These are phyloP conservation scores for Mesembryanthemum crystallinum DNA, from an alignment of 148 eudicot species.

Conservation along the genomic window DNA sequence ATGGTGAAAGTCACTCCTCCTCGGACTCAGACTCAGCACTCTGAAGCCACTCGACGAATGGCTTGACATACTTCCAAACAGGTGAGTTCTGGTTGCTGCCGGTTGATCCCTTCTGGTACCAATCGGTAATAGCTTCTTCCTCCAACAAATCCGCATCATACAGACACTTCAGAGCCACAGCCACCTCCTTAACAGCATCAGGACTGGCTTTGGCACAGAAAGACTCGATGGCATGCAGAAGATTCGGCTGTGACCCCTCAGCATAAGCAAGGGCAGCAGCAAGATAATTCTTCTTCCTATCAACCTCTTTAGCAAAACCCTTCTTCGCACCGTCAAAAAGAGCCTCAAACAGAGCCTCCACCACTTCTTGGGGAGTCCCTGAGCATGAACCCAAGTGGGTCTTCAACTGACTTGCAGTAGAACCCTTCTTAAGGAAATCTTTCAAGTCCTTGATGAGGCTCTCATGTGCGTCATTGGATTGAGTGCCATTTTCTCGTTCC, in stretches of 20 bases:
- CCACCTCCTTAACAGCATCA: conserved; percentile 68
- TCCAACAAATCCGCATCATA: conserved; percentile 68
- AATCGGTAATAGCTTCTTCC: conserved; percentile 56
- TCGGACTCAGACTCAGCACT: conserved; percentile 76
- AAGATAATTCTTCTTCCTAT: conserved; percentile 51
- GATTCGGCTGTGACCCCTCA: conserved; percentile 46
- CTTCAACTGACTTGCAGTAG: conserved; percentile 48
- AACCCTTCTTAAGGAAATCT: conserved; percentile 39
- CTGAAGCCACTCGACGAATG: conserved; percentile 91
- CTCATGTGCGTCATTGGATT: conserved; percentile 20
- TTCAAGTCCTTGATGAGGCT: conserved; percentile 43
- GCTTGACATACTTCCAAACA: conserved; percentile 70
- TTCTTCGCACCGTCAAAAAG: conserved; percentile 49
- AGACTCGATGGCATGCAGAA: conserved; percentile 53
- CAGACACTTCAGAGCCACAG: conserved; percentile 55
- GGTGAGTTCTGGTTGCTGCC: conserved; percentile 45
- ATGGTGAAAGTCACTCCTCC: conserved; percentile 36
- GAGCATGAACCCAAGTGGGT: conserved; percentile 41
- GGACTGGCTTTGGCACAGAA: conserved; percentile 52
- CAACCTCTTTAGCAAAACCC: conserved; percentile 54
- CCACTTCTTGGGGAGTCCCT: conserved; percentile 45
- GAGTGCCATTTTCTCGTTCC: conserved; percentile 18
- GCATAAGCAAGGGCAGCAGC: conserved; percentile 40
- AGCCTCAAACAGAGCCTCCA: conserved; percentile 54
- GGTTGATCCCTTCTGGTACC: conserved; percentile 54